Base-by-base conservation (phyloP, 1,139 yeast species). In the Suhomyces bribrorum region DNA sequence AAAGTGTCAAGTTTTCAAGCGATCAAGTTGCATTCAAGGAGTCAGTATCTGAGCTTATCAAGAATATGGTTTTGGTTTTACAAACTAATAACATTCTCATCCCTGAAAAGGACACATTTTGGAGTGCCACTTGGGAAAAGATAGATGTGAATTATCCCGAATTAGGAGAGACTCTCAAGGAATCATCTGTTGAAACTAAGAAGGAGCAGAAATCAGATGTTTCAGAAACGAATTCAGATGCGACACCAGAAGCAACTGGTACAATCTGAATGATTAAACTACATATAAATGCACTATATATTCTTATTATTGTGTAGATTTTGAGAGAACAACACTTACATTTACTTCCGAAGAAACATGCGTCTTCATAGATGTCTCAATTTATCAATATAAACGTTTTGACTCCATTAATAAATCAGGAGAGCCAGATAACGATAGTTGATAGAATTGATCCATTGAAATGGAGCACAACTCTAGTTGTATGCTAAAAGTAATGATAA, bases 11-110 rank as follows among this genome's bases (percentile, higher is more conserved):
- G 38, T 63, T 60, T 14, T 4, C 24, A 22, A 33, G 29, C 14
- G 26, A 31, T 4, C 36, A 37, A 22, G 33, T 26, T 7, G 59
- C 64, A 13, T 62, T 73, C 36, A 70, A 66, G 36, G 92, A 85
- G 52, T 75, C 83, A 6, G 77, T 79, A 2, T 61, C 72, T 4
- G 94, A 85, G 59, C 66, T 81, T 32, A 62, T 85, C 44, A 83
- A 83, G 60, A 86, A 85, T 45, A 63, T 71, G 73, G 52, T 71
- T 7, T 56, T 72, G 37, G 75, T 71, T 0, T 56, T 72, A 30
- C 65, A 63, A 38, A 53, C 54, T 27, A 55, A 57, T 31, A 59
- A 53, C 12, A 50, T 56, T 5, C 55, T 69, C 34, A 42, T 38
- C 1, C 46, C 53, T 9, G 57, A 53, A 4, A 57, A 56, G 14